Evolutionary conservation across 805 yeast species (phyloP).

Genomic region (Saccharomycopsis amapae): DNA sequence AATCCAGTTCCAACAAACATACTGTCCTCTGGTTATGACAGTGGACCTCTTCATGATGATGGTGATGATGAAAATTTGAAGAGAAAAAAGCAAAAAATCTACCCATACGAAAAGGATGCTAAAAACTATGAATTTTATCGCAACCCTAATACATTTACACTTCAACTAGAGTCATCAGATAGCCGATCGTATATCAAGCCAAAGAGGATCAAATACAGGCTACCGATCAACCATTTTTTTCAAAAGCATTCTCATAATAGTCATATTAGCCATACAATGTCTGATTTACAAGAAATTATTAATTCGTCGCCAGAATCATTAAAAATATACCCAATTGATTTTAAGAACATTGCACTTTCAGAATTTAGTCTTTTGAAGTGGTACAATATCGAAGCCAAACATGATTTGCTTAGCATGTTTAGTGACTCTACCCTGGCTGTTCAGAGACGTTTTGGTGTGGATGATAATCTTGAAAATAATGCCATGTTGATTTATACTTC

Average conservation of each 20-base stretch:
- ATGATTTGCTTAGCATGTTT: not conserved
- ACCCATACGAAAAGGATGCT: constrained; percentile 6
- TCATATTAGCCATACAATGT: constrained; percentile 4
- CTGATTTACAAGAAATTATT: constrained; percentile 9
- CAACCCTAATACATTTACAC: constrained; percentile 13
- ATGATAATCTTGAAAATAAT: constrained; percentile 3
- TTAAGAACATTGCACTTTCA: not conserved
- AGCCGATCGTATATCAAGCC: not conserved
- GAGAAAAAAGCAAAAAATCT: not conserved
- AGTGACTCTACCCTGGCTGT: not conserved
- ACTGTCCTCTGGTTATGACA: too few relatives aligned
- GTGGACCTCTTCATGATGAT: too few relatives aligned
- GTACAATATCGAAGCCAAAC: not conserved
- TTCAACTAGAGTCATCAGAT: constrained; percentile 12
- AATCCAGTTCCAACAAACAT: too few relatives aligned
- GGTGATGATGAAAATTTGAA: too few relatives aligned
- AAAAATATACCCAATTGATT: constrained; percentile 6
- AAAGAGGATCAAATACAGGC: not conserved
- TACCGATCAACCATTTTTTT: constrained; percentile 7
- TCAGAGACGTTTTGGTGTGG: not conserved
- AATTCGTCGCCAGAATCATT: constrained; percentile 9
- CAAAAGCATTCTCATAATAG: not conserved
- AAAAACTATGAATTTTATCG: constrained; percentile 13
- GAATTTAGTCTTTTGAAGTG: constrained; percentile 10
- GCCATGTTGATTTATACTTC: constrained; percentile 4